Evolutionary conservation across 495 filamentous ascomycete genomes (phyloP).

Genomic region (Neurospora discreta): DNA sequence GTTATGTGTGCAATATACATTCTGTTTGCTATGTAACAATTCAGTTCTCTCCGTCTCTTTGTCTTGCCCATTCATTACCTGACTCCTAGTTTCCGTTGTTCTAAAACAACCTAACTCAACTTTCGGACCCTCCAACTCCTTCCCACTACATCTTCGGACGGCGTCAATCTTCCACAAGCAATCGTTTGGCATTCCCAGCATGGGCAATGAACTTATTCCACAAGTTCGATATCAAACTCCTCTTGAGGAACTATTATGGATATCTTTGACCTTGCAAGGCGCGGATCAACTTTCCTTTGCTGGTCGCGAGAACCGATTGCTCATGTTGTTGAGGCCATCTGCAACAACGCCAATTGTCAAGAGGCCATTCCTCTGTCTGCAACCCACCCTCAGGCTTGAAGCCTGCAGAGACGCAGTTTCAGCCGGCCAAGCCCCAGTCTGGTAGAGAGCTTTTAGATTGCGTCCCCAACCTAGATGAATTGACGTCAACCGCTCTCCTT

Average conservation of each 20-base stretch:
- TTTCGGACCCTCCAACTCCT: background rate
- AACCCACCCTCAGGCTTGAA: slow-evolving; percentile 2
- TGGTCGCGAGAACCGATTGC: slow-evolving; percentile 41
- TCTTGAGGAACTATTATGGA: slow-evolving; percentile 34
- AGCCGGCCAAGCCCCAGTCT: slow-evolving; percentile 17
- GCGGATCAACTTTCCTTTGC: slow-evolving; percentile 10
- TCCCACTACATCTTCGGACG: background rate
- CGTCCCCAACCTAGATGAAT: slow-evolving; percentile 25
- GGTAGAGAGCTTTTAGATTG: slow-evolving; percentile 20
- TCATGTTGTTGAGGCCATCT: slow-evolving; percentile 38
- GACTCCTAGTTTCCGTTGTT: background rate
- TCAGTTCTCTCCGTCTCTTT: too few relatives aligned
- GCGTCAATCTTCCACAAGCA: background rate
- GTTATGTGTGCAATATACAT: too few relatives aligned
- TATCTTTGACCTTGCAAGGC: too few relatives aligned
- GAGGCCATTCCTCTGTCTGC: slow-evolving; percentile 11
- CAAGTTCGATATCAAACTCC: too few relatives aligned
- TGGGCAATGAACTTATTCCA: too few relatives aligned
- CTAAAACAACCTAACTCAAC: background rate
- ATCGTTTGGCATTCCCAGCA: too few relatives aligned
- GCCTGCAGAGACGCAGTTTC: slow-evolving; percentile 1
- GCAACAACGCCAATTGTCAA: slow-evolving; percentile 46
- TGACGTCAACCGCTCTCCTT: slow-evolving; percentile 21
- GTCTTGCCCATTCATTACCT: too few relatives aligned
- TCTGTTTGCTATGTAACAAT: too few relatives aligned